Percentiles rank a stretch among this genome's conserved stretches.
Conservation (phyloP, 441 rosid species). For the Gossypium armourianum region DNA sequence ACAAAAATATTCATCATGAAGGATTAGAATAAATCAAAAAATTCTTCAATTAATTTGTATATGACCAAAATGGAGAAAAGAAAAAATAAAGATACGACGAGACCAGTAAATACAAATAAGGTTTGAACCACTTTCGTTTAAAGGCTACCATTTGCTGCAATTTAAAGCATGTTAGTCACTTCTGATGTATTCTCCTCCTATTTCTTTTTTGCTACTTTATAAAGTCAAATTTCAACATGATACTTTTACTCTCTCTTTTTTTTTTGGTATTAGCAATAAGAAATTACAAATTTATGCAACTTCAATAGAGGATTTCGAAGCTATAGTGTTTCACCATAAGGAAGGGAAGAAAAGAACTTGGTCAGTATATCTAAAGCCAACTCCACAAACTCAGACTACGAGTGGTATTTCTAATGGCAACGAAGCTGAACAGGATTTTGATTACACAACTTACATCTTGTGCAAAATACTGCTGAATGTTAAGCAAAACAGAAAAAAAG, state of each 20-base stretch:
- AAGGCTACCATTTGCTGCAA: background rate
- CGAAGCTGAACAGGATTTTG: background rate
- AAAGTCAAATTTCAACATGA: background rate
- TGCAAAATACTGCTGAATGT: background rate
- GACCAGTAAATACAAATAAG: background rate
- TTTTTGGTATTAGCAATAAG: background rate
- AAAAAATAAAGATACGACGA: background rate
- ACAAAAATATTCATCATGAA: slow-evolving; percentile 9
- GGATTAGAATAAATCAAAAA: background rate
- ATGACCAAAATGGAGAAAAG: background rate
- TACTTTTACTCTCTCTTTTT: background rate
- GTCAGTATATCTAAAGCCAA: background rate
- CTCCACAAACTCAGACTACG: background rate
- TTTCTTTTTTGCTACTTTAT: background rate
- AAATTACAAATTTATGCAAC: background rate
- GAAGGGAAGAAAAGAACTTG: background rate
- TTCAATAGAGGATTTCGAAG: background rate
- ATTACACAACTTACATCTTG: background rate
- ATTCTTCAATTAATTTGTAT: background rate
- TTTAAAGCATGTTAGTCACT: background rate
- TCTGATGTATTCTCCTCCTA: background rate
- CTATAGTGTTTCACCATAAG: background rate
- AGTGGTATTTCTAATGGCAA: background rate
- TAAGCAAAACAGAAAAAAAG: background rate
- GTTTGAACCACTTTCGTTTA: background rate